Evolutionary conservation across 768 basidiomycete species (phyloP).

Genomic region (Phlebiopsis gigantea): DNA sequence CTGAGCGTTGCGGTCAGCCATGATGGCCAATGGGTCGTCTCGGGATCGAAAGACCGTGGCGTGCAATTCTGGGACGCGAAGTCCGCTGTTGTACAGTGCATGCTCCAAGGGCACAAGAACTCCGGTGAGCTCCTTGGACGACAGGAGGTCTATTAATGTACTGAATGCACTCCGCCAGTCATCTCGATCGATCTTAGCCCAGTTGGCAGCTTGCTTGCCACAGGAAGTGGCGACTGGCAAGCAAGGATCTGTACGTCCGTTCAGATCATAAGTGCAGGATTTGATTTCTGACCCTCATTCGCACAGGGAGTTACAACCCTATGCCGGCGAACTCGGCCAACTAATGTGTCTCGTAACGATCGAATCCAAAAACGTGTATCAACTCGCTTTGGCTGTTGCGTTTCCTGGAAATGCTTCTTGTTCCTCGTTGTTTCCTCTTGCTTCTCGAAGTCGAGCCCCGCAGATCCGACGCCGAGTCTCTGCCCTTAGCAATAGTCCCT

Average conservation of each 20-base stretch:
- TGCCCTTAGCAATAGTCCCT: not conserved
- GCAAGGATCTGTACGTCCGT: constrained; percentile 57
- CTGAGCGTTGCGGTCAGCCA: constrained; percentile 77
- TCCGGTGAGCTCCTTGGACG: constrained; percentile 55
- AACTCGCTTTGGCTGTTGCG: not conserved
- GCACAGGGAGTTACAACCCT: constrained; percentile 5
- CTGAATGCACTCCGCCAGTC: constrained; percentile 42
- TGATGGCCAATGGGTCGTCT: constrained; percentile 93
- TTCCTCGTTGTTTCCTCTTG: not conserved
- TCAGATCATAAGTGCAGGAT: not conserved
- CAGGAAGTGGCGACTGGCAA: constrained; percentile 68
- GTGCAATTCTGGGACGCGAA: constrained; percentile 92
- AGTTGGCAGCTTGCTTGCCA: constrained; percentile 56
- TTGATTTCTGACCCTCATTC: not conserved
- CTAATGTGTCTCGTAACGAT: not conserved
- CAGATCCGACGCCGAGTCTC: not conserved
- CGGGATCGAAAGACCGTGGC: constrained; percentile 92
- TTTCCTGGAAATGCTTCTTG: not conserved
- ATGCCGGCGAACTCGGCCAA: not conserved
- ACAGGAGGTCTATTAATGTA: too few species aligned
- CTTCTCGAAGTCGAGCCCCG: not conserved
- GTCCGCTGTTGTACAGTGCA: constrained; percentile 78
- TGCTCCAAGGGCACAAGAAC: constrained; percentile 82
- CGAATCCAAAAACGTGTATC: not conserved
- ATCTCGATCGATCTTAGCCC: constrained; percentile 70